Evolutionary conservation across 129 eudicot species (phyloP).

Genomic region (Arctium minus): DNA sequence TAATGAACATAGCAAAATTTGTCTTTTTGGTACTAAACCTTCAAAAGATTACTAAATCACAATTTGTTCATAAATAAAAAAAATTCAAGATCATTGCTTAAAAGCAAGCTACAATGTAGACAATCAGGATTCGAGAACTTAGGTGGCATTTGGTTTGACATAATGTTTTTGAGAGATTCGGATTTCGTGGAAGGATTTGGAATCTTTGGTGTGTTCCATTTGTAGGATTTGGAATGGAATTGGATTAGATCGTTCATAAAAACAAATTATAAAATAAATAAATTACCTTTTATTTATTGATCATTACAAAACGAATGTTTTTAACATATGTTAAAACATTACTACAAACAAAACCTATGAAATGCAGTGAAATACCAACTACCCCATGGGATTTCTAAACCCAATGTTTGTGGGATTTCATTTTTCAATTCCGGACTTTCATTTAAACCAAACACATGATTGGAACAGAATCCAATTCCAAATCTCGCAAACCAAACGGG

Average conservation of each 20-base stretch:
- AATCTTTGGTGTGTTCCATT: background rate
- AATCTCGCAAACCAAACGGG: background rate
- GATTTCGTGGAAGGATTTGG: background rate
- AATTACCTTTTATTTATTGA: background rate
- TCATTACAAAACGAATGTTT: background rate
- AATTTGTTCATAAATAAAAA: background rate
- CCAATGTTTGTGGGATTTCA: background rate
- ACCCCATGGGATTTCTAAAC: background rate
- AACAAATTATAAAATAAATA: too few relatives aligned
- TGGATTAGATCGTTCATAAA: background rate
- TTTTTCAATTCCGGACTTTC: background rate
- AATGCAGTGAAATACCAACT: background rate
- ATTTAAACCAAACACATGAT: background rate
- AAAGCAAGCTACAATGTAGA: background rate
- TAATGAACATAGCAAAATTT: background rate
- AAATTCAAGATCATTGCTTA: background rate
- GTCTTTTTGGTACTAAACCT: background rate
- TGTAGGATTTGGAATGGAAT: background rate
- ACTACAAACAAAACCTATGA: background rate
- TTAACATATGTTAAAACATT: too few relatives aligned
- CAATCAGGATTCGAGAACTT: background rate
- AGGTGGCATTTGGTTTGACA: too few relatives aligned
- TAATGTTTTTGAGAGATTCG: too few relatives aligned
- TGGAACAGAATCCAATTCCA: background rate
- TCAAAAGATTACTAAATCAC: background rate